These are phyloP conservation scores for Pythium rishiriense DNA, from an alignment of 352 stramenopile genomes.

Conservation along the genomic window DNA sequence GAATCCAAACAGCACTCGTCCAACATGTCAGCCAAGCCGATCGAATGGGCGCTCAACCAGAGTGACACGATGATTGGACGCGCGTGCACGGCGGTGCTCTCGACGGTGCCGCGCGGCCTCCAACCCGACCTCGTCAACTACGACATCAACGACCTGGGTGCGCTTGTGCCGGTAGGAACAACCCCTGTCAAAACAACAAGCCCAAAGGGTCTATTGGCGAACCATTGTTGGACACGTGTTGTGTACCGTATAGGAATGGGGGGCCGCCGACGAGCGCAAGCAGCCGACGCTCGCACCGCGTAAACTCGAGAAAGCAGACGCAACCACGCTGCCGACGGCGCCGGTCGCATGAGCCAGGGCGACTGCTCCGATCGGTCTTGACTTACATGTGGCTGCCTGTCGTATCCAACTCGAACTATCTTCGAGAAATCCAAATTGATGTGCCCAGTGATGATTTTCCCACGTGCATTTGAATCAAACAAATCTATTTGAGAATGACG, in stretches of 20 bases:
- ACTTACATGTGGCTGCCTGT: too few relatives aligned
- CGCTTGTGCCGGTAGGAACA: slow-evolving; percentile 8
- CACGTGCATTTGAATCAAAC: too few relatives aligned
- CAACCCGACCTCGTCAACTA: slow-evolving; percentile 13
- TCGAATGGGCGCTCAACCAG: slow-evolving; percentile 6
- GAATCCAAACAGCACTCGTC: neutral
- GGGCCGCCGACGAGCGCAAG: slow-evolving; percentile 8
- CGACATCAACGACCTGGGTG: slow-evolving; percentile 16
- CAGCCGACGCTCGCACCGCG: neutral
- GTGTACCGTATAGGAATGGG: slow-evolving; percentile 5
- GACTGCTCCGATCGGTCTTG: too few relatives aligned
- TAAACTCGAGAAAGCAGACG: neutral
- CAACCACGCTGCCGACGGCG: neutral
- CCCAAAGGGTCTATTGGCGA: too few relatives aligned
- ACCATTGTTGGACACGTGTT: neutral
- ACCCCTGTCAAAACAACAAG: too few relatives aligned
- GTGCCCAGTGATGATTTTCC: too few relatives aligned
- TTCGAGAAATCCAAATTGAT: too few relatives aligned
- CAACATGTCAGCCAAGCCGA: neutral
- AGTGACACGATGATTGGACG: slow-evolving; percentile 4
- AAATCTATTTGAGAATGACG: too few relatives aligned
- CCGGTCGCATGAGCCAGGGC: slow-evolving; percentile 3
- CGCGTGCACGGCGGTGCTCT: slow-evolving; percentile 8
- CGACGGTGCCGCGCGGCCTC: slow-evolving; percentile 2
- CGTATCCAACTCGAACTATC: too few relatives aligned